phyloP scores from a whole-genome alignment of 192 early-diverging fungal genomes.

The Coemansia sp. region DNA sequence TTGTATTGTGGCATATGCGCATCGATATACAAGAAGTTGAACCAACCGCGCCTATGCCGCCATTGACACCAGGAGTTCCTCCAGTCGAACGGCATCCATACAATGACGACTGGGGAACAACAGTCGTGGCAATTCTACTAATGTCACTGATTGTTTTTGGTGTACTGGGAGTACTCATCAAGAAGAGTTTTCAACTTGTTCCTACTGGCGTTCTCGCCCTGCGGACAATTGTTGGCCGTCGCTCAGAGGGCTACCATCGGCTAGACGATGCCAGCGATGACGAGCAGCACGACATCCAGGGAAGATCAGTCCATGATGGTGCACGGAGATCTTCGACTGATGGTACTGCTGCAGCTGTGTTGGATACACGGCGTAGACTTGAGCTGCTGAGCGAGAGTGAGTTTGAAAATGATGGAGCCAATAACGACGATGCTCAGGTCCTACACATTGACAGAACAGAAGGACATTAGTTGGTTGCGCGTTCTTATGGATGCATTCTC shows the following conservation, averaged over 20 bases:
- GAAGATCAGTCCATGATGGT: background rate
- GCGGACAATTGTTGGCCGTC: constrained; percentile 26
- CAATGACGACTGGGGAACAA: constrained; percentile 52
- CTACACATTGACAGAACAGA: no score
- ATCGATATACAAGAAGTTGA: background rate
- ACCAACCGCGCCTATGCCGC: constrained; percentile 12
- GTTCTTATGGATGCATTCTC: no score
- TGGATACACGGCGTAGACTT: constrained; percentile 5
- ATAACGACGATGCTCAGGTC: constrained; percentile 7
- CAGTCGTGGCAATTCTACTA: constrained; percentile 37
- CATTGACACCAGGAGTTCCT: constrained; percentile 15
- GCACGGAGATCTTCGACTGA: background rate
- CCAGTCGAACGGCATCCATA: constrained; percentile 46
- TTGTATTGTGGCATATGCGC: background rate
- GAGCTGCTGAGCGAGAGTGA: constrained; percentile 27
- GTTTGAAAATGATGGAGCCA: constrained; percentile 13
- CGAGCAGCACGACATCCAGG: background rate
- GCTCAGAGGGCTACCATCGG: constrained; percentile 18
- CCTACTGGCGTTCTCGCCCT: constrained; percentile 51
- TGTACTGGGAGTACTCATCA: constrained; percentile 32
- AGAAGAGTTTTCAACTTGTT: constrained; percentile 46
- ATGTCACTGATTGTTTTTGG: constrained; percentile 43
- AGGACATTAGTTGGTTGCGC: no score
- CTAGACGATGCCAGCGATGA: constrained; percentile 26
- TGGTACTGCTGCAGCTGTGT: background rate